phyloP scores from a whole-genome alignment of 345 rosid genomes.

The Toxicodendron radicans region DNA sequence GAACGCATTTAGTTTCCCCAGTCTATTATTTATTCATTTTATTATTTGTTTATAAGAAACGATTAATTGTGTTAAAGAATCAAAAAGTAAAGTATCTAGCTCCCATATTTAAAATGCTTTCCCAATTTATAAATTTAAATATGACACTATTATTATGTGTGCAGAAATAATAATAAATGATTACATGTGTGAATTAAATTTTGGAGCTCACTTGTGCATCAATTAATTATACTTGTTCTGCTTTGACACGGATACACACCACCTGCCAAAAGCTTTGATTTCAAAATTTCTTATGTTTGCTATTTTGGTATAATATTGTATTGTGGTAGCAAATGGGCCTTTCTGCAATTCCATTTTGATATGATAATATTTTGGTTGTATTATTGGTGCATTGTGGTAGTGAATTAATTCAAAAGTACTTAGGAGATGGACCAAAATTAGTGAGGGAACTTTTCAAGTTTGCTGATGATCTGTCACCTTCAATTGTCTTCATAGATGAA shows the following conservation, averaged over 20 bases:
- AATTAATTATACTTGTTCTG: no score
- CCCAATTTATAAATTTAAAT: constrained; percentile 1
- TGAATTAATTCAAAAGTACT: no score
- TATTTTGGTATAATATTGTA: not conserved
- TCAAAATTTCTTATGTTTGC: not conserved
- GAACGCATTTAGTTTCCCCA: constrained; percentile 12
- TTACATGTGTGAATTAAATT: not conserved
- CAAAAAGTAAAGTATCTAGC: not conserved
- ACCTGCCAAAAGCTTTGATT: not conserved
- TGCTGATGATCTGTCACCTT: no score
- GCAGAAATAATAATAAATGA: not conserved
- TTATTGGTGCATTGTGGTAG: no score
- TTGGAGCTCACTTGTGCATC: no score
- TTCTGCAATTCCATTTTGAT: not conserved
- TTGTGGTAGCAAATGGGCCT: not conserved
- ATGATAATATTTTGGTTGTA: not conserved
- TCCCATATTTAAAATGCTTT: not conserved
- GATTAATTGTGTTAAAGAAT: no score
- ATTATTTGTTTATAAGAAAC: no score
- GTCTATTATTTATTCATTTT: no score
- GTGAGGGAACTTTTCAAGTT: no score
- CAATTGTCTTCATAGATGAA: no score
- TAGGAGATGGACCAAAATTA: no score
- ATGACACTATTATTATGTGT: not conserved
- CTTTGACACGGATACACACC: not conserved